Conservation (phyloP, 176 grass and related monocot genomes). For the Coix lacrymajobi region DNA sequence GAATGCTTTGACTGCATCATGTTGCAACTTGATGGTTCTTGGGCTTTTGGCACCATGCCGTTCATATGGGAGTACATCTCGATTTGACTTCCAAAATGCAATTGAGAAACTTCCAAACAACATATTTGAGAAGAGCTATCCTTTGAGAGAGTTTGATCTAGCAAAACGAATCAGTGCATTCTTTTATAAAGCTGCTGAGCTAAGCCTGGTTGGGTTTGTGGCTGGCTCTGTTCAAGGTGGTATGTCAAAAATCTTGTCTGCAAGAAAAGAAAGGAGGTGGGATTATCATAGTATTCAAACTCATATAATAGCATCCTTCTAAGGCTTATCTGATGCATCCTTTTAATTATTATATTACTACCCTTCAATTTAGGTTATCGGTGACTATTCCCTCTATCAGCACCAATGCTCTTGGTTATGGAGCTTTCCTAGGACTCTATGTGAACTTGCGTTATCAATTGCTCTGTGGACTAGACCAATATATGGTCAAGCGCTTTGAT, state of each 20-base stretch:
- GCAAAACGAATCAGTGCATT: slow-evolving; percentile 75
- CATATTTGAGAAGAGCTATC: slow-evolving; percentile 94
- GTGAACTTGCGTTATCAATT: slow-evolving; percentile 88
- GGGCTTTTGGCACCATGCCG: slow-evolving; percentile 90
- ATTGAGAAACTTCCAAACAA: slow-evolving; percentile 99
- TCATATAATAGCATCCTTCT: slow-evolving; percentile 14
- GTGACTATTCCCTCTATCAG: slow-evolving; percentile 68
- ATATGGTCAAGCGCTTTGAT: slow-evolving; percentile 77
- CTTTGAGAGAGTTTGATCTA: slow-evolving; percentile 90
- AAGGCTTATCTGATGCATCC: slow-evolving; percentile 13
- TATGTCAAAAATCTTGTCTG: slow-evolving; percentile 58
- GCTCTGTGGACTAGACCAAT: slow-evolving; percentile 72
- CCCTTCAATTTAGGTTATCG: slow-evolving; percentile 57
- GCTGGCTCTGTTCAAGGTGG: slow-evolving; percentile 71
- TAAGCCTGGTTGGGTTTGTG: slow-evolving; percentile 72
- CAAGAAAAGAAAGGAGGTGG: slow-evolving; percentile 69
- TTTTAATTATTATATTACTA: slow-evolving; percentile 11
- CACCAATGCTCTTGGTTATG: slow-evolving; percentile 84
- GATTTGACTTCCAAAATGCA: slow-evolving; percentile 75
- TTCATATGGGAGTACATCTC: slow-evolving; percentile 94
- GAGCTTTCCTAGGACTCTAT: slow-evolving; percentile 92
- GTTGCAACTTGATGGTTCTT: slow-evolving; percentile 85
- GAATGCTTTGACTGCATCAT: slow-evolving; percentile 76
- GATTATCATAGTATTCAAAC: slow-evolving; percentile 6
- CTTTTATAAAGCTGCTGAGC: slow-evolving; percentile 84